phyloP scores from a whole-genome alignment of 495 filamentous ascomycete genomes.

The Penicillium steckii region DNA sequence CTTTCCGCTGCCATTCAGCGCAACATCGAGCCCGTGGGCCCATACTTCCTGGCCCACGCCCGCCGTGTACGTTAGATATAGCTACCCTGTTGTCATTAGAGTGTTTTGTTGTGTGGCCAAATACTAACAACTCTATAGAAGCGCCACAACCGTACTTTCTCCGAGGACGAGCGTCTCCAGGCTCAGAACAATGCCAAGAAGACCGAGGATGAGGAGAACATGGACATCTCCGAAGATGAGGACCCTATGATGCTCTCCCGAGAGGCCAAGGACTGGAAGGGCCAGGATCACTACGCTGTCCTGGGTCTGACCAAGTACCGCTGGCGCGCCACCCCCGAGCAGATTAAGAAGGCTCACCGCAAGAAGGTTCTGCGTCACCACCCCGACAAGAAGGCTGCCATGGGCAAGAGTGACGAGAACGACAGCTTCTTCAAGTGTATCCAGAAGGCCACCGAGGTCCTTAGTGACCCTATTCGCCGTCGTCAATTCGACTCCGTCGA shows the following conservation, averaged over 20 bases:
- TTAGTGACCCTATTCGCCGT: constrained; percentile 87
- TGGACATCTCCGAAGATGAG: constrained; percentile 89
- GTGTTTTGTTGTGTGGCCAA: neutral
- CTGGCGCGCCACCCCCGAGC: constrained; percentile 87
- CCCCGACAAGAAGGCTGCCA: constrained; percentile 96
- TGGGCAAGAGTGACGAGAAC: constrained; percentile 76
- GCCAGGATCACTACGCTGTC: constrained; percentile 97
- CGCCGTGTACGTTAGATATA: constrained; percentile 62
- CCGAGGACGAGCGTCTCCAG: constrained; percentile 96
- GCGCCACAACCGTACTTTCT: constrained; percentile 96
- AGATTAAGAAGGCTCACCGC: constrained; percentile 97
- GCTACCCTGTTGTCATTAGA: neutral
- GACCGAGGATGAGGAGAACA: constrained; percentile 85
- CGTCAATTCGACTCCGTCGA: constrained; percentile 97
- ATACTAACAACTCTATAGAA: constrained; percentile 49
- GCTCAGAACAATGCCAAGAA: constrained; percentile 93
- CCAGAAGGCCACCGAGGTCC: constrained; percentile 93
- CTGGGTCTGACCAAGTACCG: constrained; percentile 91
- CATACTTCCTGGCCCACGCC: constrained; percentile 96
- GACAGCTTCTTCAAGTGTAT: constrained; percentile 99
- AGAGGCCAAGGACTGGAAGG: constrained; percentile 99
- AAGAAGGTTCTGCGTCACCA: constrained; percentile 99
- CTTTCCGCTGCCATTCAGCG: constrained; percentile 71
- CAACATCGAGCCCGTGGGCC: constrained; percentile 91
- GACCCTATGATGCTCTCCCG: constrained; percentile 85